phyloP scores from a whole-genome alignment of 306 rosid genomes.

The Trifolium dubium region DNA sequence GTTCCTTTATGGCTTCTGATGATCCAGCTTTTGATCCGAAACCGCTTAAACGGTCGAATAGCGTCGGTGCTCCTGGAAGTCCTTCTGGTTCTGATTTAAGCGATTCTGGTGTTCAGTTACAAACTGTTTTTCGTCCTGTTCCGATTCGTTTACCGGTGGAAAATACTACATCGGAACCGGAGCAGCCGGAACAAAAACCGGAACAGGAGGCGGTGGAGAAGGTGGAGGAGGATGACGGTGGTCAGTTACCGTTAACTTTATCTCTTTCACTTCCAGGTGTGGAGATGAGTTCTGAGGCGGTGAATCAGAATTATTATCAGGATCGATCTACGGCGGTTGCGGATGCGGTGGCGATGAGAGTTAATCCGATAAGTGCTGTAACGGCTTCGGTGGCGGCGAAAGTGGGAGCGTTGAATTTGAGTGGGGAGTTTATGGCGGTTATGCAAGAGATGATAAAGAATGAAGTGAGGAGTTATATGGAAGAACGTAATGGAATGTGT shows the following conservation, averaged over 20 bases:
- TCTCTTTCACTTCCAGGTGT: constrained; percentile 82
- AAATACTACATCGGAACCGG: constrained; percentile 45
- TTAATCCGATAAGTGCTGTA: background rate
- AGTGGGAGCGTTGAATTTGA: constrained; percentile 54
- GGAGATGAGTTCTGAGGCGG: constrained; percentile 11
- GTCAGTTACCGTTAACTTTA: constrained; percentile 76
- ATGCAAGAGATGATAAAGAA: constrained; percentile 91
- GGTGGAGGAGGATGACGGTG: background rate
- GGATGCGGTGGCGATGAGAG: constrained; percentile 5
- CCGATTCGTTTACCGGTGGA: constrained; percentile 60
- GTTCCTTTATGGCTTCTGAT: constrained; percentile 34
- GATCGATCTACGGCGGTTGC: background rate
- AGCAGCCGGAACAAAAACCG: constrained; percentile 13
- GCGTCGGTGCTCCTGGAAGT: constrained; percentile 76
- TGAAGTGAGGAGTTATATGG: constrained; percentile 89
- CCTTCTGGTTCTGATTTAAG: constrained; percentile 87
- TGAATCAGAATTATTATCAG: too few species aligned
- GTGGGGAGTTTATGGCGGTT: constrained; percentile 68
- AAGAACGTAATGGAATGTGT: constrained; percentile 57
- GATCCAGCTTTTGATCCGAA: constrained; percentile 43
- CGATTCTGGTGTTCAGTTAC: constrained; percentile 56
- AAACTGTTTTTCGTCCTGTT: constrained; percentile 60
- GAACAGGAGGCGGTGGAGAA: background rate
- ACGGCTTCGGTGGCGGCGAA: constrained; percentile 15
- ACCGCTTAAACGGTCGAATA: constrained; percentile 74